phyloP scores from a whole-genome alignment of 306 rosid species.

The Leucaena leucocephala region DNA sequence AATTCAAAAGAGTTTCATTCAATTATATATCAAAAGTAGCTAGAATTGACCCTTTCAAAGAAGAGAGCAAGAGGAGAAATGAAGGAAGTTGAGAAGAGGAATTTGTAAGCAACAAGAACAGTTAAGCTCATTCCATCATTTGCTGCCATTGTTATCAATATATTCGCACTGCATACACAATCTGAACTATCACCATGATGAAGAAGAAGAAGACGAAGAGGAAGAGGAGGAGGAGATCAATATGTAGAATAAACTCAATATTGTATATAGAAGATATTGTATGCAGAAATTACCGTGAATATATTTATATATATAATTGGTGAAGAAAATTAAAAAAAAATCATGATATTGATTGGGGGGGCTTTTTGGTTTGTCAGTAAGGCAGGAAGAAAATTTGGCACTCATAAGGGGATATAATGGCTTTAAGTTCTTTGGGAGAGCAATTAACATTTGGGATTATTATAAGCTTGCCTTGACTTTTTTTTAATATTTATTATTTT shows the following conservation, averaged over 20 bases:
- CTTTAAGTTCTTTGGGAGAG: neutral
- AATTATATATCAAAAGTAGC: neutral
- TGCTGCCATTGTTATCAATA: constrained; percentile 42
- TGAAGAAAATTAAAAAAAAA: no score
- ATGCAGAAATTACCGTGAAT: no score
- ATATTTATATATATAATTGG: no score
- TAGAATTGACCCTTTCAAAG: constrained; percentile 27
- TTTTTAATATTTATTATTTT: neutral
- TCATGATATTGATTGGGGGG: neutral
- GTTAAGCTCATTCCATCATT: constrained; percentile 42
- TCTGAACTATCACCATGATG: constrained; percentile 45
- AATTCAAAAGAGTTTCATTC: no score
- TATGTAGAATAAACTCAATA: no score
- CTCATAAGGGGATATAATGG: neutral
- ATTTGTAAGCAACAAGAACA: constrained; percentile 41
- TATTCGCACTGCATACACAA: constrained; percentile 37
- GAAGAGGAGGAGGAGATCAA: no score
- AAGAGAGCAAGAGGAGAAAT: constrained; percentile 42
- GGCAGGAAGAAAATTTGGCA: neutral
- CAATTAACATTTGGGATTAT: neutral
- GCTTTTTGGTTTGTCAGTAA: neutral
- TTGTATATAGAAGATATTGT: no score
- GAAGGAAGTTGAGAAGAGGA: constrained; percentile 35
- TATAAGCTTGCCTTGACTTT: neutral
- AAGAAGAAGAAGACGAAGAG: no score